Base-by-base conservation (phyloP, 192 early-diverging fungal genomes). In the Endogone sp. region DNA sequence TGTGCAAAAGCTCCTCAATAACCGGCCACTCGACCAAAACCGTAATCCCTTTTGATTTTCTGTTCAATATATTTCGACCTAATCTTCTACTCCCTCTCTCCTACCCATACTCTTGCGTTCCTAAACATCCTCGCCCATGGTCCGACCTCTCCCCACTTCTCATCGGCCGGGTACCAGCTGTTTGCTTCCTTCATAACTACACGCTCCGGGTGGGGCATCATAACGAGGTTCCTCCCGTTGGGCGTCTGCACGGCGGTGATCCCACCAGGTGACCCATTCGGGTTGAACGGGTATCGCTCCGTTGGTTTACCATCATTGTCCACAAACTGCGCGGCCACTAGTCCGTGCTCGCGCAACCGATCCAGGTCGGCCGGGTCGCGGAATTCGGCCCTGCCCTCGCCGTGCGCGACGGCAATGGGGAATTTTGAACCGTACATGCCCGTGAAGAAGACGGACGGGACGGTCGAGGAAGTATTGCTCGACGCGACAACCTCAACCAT, bases 151-250 rank as follows among this genome's bases (percentile, higher is more conserved):
- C 85, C 88, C 89, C 88, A 87, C 25, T 86, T 78, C 24, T 77
- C 70, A 22, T 82, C 83, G 8, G 72, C 75, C 8, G 91, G 89
- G 55, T 90, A 81, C 89, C 92, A 99, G 29, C 97, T 98, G 80
- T 98, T 97, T 59, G 93, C 83, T 60, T 90, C 85, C 24, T 88
- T 87, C 31, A 92, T 82, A 4, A 94, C 85, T 31, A 94, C 90
- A 55, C 98, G 88, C 83, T 99, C 98, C 4, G 98, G 98, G 74
- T 99, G 98, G 58, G 98, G 98, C 98, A 99, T 99, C 79, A 98
- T 87, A 16, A 91, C 90, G 68, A 97, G 72, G 8, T 97, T 91
- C 65, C 96, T 88, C 31, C 98, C 98, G 67, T 94, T 90, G 56
- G 85, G 84, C 0, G 89, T 92, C 55, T 87, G 79, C 3, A 98